Conservation (phyloP, 2,329 filamentous ascomycete genomes). For the Fusarium sp. region DNA sequence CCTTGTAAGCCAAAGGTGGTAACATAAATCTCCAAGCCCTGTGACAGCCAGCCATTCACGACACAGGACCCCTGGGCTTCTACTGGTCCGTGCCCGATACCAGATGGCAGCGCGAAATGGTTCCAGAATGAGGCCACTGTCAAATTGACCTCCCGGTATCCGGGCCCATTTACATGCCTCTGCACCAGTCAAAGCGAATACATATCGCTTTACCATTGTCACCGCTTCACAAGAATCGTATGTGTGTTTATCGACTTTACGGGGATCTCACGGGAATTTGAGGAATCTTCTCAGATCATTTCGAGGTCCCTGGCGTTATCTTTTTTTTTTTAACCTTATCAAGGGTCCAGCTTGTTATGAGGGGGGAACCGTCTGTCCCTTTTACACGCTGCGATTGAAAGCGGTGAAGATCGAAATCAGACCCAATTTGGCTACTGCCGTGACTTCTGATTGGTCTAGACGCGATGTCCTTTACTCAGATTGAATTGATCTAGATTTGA, state of each 20-base stretch:
- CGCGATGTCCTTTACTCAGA: neutral
- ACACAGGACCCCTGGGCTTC: constrained; percentile 33
- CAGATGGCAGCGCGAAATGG: constrained; percentile 41
- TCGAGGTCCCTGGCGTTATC: constrained; percentile 19
- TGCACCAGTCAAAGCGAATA: constrained; percentile 29
- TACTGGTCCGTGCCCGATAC: constrained; percentile 30
- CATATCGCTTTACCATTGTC: constrained; percentile 20
- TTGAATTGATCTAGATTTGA: constrained; percentile 27
- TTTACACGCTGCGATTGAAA: constrained; percentile 17
- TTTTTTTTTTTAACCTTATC: constrained; percentile 8
- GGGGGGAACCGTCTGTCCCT: constrained; percentile 8
- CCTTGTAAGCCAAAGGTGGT: constrained; percentile 5
- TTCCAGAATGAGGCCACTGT: constrained; percentile 52
- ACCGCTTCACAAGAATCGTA: constrained; percentile 32
- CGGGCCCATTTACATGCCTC: constrained; percentile 37
- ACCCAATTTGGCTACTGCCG: constrained; percentile 13
- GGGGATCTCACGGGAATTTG: constrained; percentile 41
- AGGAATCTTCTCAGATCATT: constrained; percentile 39
- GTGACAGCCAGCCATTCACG: constrained; percentile 23
- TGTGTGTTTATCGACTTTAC: constrained; percentile 21
- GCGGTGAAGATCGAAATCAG: constrained; percentile 37
- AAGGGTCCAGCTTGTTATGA: constrained; percentile 9
- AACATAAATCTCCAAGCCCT: constrained; percentile 38
- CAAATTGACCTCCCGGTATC: constrained; percentile 48
- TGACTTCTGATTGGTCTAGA: neutral